These are phyloP conservation scores for Erysimum cheiri DNA, from an alignment of 441 rosid genomes.

Conservation along the genomic window DNA sequence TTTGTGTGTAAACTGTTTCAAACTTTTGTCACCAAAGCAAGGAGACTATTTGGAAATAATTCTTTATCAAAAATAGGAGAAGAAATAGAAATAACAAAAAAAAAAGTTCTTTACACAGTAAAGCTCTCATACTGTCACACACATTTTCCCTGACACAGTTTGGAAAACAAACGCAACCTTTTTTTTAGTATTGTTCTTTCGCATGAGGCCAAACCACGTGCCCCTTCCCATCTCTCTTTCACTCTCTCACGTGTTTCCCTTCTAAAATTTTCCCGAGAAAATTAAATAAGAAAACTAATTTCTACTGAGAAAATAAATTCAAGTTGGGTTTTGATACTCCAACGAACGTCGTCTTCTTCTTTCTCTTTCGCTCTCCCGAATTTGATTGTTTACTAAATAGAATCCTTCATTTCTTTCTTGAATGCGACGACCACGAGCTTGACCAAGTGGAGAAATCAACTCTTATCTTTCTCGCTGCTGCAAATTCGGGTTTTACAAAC, in stretches of 20 bases:
- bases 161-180: constrained; percentile 5
- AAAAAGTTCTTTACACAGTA: not conserved
- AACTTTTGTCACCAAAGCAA: not conserved
- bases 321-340: not conserved
- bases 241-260: not conserved
- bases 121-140: too few species aligned
- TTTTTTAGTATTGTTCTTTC: not conserved
- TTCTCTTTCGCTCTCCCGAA: not conserved
- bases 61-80: too few species aligned
- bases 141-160: not conserved
- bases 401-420: not conserved
- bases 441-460: constrained; percentile 9
- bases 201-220: constrained; percentile 15
- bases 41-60: too few species aligned
- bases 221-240: not conserved
- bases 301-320: not conserved
- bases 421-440: not conserved
- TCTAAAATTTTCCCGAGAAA: not conserved
- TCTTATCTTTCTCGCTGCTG: not conserved
- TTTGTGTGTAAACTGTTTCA: not conserved
- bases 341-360: not conserved
- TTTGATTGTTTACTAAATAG: not conserved
- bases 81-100: not conserved
- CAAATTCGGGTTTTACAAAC: not conserved
- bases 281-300: not conserved